phyloP scores from a whole-genome alignment of 2,329 filamentous ascomycete genomes.

The Sporothrix brunneoviolacea region DNA sequence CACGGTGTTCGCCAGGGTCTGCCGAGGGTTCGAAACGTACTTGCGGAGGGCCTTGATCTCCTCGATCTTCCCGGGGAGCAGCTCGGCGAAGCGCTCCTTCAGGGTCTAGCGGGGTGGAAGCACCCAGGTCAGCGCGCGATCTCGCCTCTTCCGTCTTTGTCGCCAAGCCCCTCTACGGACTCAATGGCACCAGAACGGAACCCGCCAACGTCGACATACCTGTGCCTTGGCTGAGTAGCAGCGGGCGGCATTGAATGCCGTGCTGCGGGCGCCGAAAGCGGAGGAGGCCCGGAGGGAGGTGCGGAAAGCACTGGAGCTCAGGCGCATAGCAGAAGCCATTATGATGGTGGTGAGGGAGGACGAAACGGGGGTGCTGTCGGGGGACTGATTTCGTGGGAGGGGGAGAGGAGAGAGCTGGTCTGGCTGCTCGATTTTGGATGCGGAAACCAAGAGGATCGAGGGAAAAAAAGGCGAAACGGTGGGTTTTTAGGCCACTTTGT shows the following conservation, averaged over 20 bases:
- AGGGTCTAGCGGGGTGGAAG: slow-evolving; percentile 58
- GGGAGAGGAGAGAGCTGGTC: slow-evolving; percentile 15
- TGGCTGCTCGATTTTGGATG: not conserved
- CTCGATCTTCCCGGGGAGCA: slow-evolving; percentile 93
- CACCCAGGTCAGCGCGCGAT: not conserved
- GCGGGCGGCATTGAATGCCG: slow-evolving; percentile 75
- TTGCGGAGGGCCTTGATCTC: slow-evolving; percentile 98
- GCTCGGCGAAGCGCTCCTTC: slow-evolving; percentile 97
- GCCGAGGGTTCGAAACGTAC: slow-evolving; percentile 44
- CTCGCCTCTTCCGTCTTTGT: too few species aligned
- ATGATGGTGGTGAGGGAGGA: slow-evolving; percentile 24
- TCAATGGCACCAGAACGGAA: too few species aligned
- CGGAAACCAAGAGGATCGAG: not conserved
- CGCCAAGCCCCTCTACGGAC: too few species aligned
- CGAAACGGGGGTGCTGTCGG: not conserved
- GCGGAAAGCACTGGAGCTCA: slow-evolving; percentile 76
- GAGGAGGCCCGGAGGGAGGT: slow-evolving; percentile 62
- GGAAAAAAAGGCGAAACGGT: slow-evolving; percentile 19
- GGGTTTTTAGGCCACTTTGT: slow-evolving; percentile 14
- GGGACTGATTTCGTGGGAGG: slow-evolving; percentile 11
- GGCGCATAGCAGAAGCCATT: slow-evolving; percentile 80
- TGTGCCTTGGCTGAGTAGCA: slow-evolving; percentile 91
- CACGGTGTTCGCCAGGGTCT: not conserved
- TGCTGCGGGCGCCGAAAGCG: slow-evolving; percentile 56
- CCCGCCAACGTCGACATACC: slow-evolving; percentile 40